Evolutionary conservation across 2,329 filamentous ascomycete genomes (phyloP).

Genomic region (Colletotrichum sp.): DNA sequence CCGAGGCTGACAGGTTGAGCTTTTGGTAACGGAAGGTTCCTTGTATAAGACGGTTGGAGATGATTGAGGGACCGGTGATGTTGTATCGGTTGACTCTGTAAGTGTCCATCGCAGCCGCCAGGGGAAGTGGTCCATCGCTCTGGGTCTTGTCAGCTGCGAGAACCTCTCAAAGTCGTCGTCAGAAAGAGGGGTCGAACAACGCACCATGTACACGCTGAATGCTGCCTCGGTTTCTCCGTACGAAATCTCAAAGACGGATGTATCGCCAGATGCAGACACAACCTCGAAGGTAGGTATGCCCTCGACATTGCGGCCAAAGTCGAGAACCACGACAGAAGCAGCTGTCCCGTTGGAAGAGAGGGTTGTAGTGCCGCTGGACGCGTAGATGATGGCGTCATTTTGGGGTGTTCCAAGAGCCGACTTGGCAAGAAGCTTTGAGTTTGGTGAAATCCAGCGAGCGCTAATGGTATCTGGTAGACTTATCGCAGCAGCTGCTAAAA

Average conservation of each 20-base stretch:
- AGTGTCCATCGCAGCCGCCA: conserved; percentile 40
- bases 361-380: neutral
- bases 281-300: conserved; percentile 3
- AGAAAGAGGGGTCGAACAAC: neutral
- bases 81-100: conserved; percentile 39
- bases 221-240: neutral
- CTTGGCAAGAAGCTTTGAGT: neutral
- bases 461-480: neutral
- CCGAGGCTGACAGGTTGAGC: conserved; percentile 35
- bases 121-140: conserved; percentile 33
- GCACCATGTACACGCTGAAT: neutral
- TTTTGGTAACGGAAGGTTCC: conserved; percentile 41
- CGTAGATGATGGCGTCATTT: neutral
- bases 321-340: neutral
- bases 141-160: neutral
- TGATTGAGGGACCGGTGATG: conserved; percentile 25
- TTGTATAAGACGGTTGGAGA: conserved; percentile 37
- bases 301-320: neutral
- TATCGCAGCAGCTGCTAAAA: too few relatives aligned
- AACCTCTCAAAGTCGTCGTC: neutral
- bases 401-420: neutral
- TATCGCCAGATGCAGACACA: neutral
- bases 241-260: neutral
- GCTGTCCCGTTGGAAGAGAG: neutral
- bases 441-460: neutral